These are phyloP conservation scores for Myriosclerotinia curreyana DNA, from an alignment of 2,329 filamentous ascomycete species.

Conservation along the genomic window DNA sequence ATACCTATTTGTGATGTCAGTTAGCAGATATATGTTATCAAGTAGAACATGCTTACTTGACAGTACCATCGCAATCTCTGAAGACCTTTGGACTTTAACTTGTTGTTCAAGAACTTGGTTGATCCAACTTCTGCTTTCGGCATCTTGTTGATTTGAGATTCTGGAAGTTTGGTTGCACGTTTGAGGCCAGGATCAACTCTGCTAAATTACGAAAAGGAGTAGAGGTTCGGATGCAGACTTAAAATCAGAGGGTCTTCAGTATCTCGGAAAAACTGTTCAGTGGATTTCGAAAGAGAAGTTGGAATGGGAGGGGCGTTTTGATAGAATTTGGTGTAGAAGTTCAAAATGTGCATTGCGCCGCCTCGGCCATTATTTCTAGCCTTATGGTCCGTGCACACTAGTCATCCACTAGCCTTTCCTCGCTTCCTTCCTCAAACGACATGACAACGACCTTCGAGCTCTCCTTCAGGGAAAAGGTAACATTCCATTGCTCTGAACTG, in stretches of 20 bases:
- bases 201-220: background rate
- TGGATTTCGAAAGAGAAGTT: too few relatives aligned
- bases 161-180: background rate
- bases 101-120: constrained; percentile 86
- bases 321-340: background rate
- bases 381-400: constrained; percentile 2
- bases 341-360: constrained; percentile 8
- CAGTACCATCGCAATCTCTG: constrained; percentile 92
- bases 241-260: background rate
- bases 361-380: constrained; percentile 1
- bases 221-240: background rate
- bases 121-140: constrained; percentile 87
- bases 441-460: too few relatives aligned
- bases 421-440: background rate
- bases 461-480: background rate
- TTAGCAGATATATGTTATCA: background rate
- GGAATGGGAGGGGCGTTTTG: background rate
- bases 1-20: constrained; percentile 53
- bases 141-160: constrained; percentile 56
- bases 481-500: background rate
- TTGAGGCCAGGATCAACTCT: background rate
- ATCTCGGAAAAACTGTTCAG: background rate
- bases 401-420: background rate
- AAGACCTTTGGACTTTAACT: constrained; percentile 76
- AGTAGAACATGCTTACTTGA: constrained; percentile 46